These are phyloP conservation scores for Hebeloma cylindrosporum DNA, from an alignment of 768 basidiomycete species.

Conservation along the genomic window DNA sequence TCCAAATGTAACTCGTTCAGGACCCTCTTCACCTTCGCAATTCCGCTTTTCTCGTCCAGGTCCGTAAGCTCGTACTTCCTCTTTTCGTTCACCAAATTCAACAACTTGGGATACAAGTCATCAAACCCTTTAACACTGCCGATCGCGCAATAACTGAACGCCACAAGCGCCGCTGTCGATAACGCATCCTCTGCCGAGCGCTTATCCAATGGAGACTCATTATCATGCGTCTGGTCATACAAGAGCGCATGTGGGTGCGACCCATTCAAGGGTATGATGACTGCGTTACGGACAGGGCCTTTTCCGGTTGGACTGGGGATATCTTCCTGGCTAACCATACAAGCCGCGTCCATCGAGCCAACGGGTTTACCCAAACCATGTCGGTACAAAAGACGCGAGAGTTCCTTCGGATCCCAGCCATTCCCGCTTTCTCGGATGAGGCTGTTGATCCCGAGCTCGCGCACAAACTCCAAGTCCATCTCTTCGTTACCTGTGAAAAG, in stretches of 20 bases:
- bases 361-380: slow-evolving; percentile 93
- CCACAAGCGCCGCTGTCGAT: slow-evolving; percentile 89
- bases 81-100: slow-evolving; percentile 86
- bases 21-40: slow-evolving; percentile 61
- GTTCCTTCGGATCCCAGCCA: slow-evolving; percentile 84
- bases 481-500: slow-evolving; percentile 96
- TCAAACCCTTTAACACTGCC: slow-evolving; percentile 98
- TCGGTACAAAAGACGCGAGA: slow-evolving; percentile 84
- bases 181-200: slow-evolving; percentile 93
- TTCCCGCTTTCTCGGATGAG: slow-evolving; percentile 95
- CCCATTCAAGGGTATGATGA: slow-evolving; percentile 80
- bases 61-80: slow-evolving; percentile 73
- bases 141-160: slow-evolving; percentile 85
- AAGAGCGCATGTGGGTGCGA: slow-evolving; percentile 89
- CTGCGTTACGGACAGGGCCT: slow-evolving; percentile 71
- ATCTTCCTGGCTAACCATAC: slow-evolving; percentile 73
- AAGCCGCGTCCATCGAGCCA: slow-evolving; percentile 93
- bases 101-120: slow-evolving; percentile 92
- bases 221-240: slow-evolving; percentile 97
- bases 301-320: slow-evolving; percentile 81
- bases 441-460: slow-evolving; percentile 89
- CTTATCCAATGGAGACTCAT: slow-evolving; percentile 88
- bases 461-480: slow-evolving; percentile 89
- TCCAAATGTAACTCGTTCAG: slow-evolving; percentile 88
- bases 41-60: slow-evolving; percentile 54